Percentiles rank a stretch among this genome's conserved stretches.
Evolutionary conservation across 2,329 filamentous ascomycete genomes (phyloP).

Genomic region (Fusarium temperatum): DNA sequence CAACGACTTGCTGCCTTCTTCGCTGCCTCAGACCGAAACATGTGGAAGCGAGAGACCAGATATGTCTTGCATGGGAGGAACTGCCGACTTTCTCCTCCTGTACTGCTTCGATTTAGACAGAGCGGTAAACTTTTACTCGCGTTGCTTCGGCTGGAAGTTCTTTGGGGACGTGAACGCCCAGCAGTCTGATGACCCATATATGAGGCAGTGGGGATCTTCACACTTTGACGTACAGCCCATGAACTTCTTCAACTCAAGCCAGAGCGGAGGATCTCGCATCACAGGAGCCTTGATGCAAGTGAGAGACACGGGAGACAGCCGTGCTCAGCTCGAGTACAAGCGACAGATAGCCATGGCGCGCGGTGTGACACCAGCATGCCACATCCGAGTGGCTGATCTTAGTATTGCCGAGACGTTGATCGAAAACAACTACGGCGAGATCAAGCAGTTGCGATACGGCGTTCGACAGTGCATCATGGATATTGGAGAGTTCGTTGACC

Average conservation of each 20-base stretch:
- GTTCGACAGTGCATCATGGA: constrained; percentile 40
- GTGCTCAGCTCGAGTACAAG: constrained; percentile 26
- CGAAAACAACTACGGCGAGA: constrained; percentile 29
- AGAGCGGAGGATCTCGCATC: constrained; percentile 11
- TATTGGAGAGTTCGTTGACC: constrained; percentile 40
- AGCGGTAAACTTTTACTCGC: constrained; percentile 36
- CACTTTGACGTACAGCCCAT: constrained; percentile 36
- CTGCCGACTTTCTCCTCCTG: constrained; percentile 37
- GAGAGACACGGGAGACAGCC: constrained; percentile 8
- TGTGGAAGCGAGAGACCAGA: constrained; percentile 13
- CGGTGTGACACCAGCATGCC: constrained; percentile 28
- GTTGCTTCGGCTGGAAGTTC: constrained; percentile 40
- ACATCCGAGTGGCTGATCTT: constrained; percentile 40
- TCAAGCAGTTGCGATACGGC: constrained; percentile 37
- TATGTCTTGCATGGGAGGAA: constrained; percentile 17
- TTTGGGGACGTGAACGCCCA: constrained; percentile 35
- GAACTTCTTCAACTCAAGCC: constrained; percentile 38
- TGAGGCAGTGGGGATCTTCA: constrained; percentile 36
- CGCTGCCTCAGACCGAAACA: constrained; percentile 11
- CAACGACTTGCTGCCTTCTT: constrained; percentile 15
- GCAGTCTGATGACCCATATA: constrained; percentile 14
- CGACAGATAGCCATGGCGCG: constrained; percentile 22
- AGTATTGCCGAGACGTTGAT: constrained; percentile 35
- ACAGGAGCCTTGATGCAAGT: constrained; percentile 35
- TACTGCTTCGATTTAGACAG: constrained; percentile 36